Conservation (phyloP, 2,329 filamentous ascomycete genomes). For the Aureobasidium sp. region DNA sequence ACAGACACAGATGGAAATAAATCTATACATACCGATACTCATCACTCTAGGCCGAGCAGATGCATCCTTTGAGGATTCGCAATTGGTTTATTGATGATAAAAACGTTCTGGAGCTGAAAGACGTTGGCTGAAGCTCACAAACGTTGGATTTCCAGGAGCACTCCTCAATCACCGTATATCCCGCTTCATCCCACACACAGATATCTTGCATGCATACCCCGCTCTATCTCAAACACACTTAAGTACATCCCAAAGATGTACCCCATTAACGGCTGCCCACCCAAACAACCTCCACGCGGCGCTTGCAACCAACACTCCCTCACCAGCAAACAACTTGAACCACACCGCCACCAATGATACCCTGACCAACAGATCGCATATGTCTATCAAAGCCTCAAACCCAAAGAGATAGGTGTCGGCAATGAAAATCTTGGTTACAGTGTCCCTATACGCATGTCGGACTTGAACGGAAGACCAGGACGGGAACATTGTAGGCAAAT, state of each 20-base stretch:
- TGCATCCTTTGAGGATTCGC: neutral
- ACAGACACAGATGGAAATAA: neutral
- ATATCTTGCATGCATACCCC: neutral
- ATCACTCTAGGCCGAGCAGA: neutral
- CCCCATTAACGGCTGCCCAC: neutral
- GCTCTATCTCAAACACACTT: neutral
- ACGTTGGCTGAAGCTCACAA: neutral
- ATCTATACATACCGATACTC: neutral
- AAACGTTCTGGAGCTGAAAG: neutral
- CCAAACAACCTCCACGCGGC: neutral
- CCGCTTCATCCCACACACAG: too few species aligned
- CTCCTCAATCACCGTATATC: too few species aligned
- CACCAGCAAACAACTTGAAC: neutral
- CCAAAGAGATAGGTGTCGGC: slow-evolving; percentile 30
- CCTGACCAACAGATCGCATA: slow-evolving; percentile 3
- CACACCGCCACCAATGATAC: neutral
- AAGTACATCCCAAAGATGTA: neutral
- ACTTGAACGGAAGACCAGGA: neutral
- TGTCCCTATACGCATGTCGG: slow-evolving; percentile 29
- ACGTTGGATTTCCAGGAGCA: neutral
- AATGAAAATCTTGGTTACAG: slow-evolving; percentile 35
- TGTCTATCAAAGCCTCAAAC: slow-evolving; percentile 7
- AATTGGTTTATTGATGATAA: neutral
- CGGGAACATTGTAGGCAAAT: neutral
- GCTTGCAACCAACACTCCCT: neutral